Evolutionary conservation across 2,329 filamentous ascomycete genomes (phyloP), one percentile per base, ranked within the genome.

Genomic region (Verticillium klebahnii): DNA sequence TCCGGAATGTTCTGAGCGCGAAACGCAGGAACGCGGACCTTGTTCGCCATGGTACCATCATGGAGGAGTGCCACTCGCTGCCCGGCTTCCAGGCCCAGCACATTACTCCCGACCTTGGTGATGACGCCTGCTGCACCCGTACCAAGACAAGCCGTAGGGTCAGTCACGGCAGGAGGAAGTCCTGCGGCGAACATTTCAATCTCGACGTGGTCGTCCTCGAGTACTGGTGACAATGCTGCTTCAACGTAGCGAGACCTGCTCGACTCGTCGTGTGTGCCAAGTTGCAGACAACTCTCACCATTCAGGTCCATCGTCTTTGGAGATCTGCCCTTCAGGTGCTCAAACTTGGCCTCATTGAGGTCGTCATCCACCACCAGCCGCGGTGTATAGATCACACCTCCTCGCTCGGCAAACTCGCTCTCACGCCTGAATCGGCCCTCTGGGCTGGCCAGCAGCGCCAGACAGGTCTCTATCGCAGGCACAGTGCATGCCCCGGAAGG

Each of bases 321-420:
- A n/a, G 11, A 11, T 52, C 45, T 29, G 5, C 19, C 45, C 19
- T 25, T 52, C 45, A 52, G 2, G 19, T 52, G 45, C 9, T 52
- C 45, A 23, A 11, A 52, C 45, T 52, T 52, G n/a, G 19, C 45
- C 19, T 23, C 45, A 9, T 52, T 19, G 9, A 52, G 19, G 34
- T 67, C 65, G 25, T 63, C 40, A 23, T 62, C 25, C 54, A 56
- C 31, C 37, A 58, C 0, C 34, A 56, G 8, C 23, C 50, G 2
- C 62, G 61, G 29, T 68, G 45, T 52, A 19, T 52, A 8, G n/a
- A 74, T 11, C 1, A 69, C 52, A 9, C 70, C 71, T 29, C 67
- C 59, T 2, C 69, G 64, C 59, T 72, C 70, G 37, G 63, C 61
- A 36, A 69, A 73, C 60, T 73, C 69, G 12, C 60, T 67, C 3